Conservation (phyloP, 139 green algal genomes). For the Chlamydomonas schloesseri region DNA sequence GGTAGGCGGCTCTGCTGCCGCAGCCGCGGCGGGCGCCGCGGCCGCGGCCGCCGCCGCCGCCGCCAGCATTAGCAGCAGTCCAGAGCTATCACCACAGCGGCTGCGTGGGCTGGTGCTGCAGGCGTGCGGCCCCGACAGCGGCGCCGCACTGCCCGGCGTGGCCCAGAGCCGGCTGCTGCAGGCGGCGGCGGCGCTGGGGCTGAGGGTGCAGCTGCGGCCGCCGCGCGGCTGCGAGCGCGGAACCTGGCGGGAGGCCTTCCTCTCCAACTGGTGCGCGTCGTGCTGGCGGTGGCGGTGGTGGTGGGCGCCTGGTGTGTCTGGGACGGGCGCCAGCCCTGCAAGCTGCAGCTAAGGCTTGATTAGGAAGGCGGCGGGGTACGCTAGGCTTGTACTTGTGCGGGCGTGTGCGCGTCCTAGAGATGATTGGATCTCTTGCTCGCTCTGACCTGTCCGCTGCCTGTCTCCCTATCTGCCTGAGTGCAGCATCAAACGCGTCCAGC, state of each 20-base stretch:
- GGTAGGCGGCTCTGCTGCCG: too few relatives aligned
- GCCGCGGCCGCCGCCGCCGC: not conserved
- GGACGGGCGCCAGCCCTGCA: too few relatives aligned
- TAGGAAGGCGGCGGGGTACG: too few relatives aligned
- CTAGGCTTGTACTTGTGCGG: too few relatives aligned
- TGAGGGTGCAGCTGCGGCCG: constrained; percentile 34
- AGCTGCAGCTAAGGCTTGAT: too few relatives aligned
- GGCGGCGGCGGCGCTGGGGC: constrained; percentile 38
- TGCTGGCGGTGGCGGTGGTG: too few relatives aligned
- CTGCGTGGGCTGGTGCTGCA: not conserved
- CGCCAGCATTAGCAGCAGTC: not conserved
- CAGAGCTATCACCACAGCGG: not conserved
- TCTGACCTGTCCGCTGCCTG: too few relatives aligned
- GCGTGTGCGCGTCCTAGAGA: too few relatives aligned
- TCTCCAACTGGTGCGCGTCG: constrained; percentile 66
- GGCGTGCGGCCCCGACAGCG: not conserved
- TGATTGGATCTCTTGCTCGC: not conserved
- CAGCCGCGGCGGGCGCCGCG: not conserved
- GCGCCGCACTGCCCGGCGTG: constrained; percentile 44
- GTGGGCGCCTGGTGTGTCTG: too few relatives aligned
- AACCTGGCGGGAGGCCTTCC: constrained; percentile 65
- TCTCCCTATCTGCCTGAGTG: not conserved
- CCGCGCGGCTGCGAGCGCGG: constrained; percentile 14
- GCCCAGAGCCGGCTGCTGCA: constrained; percentile 50
- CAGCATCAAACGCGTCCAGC: constrained; percentile 28